These are phyloP conservation scores for Solanum lignicaule DNA, from an alignment of 257 asterid species.

Conservation along the genomic window DNA sequence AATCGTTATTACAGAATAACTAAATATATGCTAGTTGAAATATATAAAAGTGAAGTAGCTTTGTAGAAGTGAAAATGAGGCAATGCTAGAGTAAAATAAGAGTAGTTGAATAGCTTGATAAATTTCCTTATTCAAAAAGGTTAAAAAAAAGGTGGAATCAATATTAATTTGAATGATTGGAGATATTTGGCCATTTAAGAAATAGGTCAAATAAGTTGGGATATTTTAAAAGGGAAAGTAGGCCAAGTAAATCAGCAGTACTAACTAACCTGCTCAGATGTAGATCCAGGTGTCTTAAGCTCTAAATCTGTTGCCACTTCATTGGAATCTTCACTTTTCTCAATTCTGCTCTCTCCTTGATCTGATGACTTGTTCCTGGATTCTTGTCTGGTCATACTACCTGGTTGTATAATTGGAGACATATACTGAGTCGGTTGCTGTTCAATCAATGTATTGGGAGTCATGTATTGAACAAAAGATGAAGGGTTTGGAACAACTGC, in stretches of 20 bases:
- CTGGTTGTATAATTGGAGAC: constrained; percentile 54
- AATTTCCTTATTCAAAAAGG: not conserved
- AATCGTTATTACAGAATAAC: not conserved
- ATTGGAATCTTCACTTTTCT: constrained; percentile 53
- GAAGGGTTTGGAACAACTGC: constrained; percentile 63
- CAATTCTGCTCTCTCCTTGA: constrained; percentile 51
- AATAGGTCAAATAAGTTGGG: not conserved
- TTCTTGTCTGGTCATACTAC: constrained; percentile 52
- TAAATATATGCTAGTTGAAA: not conserved
- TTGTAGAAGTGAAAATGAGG: not conserved
- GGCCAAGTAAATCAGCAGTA: not conserved
- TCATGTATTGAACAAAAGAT: constrained; percentile 66
- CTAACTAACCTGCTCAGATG: constrained; percentile 58
- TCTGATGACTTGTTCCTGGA: constrained; percentile 44
- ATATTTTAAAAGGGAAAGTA: not conserved
- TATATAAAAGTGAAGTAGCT: not conserved
- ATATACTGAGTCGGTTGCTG: constrained; percentile 55
- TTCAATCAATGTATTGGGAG: constrained; percentile 59
- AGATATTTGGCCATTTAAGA: not conserved
- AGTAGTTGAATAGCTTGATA: not conserved
- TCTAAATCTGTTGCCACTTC: constrained; percentile 85
- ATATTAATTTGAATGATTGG: not conserved
- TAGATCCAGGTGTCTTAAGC: constrained; percentile 96
- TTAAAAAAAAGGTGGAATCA: not conserved
- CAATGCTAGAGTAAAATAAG: not conserved